Percentiles rank a stretch among this genome's conserved stretches.
phyloP scores from a whole-genome alignment of 306 rosid genomes.

The Gillenia trifoliata region DNA sequence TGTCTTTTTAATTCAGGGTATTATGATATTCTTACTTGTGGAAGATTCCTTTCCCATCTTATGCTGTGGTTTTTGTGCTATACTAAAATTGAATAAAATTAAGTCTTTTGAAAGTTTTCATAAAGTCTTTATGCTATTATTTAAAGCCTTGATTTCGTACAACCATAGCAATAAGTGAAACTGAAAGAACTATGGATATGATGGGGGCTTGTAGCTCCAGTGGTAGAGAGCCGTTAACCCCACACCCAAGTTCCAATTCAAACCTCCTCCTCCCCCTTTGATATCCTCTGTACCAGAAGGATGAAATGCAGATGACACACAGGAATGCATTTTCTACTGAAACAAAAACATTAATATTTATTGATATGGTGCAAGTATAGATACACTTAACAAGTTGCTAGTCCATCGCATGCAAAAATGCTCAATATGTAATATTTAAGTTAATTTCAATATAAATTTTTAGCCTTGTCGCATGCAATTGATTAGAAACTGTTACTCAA shows the following conservation, averaged over 20 bases:
- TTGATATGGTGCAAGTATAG: background rate
- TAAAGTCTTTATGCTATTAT: background rate
- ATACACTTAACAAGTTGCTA: background rate
- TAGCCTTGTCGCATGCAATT: background rate
- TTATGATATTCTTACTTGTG: background rate
- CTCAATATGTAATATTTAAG: background rate
- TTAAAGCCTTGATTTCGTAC: background rate
- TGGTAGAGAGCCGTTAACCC: background rate
- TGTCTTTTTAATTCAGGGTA: background rate
- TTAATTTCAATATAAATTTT: background rate
- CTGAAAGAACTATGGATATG: background rate
- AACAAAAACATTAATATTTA: background rate
- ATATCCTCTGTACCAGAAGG: background rate
- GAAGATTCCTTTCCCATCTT: background rate
- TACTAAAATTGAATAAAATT: background rate
- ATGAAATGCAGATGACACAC: background rate
- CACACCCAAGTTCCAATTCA: background rate
- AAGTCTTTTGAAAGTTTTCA: background rate
- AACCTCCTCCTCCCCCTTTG: too few relatives aligned
- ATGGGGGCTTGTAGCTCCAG: background rate
- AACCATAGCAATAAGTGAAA: background rate
- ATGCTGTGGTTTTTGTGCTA: background rate
- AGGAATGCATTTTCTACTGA: background rate
- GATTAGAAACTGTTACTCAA: background rate
- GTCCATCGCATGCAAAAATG: background rate